Conservation (phyloP, 495 filamentous ascomycete genomes). For the Parathielavia appendiculata region DNA sequence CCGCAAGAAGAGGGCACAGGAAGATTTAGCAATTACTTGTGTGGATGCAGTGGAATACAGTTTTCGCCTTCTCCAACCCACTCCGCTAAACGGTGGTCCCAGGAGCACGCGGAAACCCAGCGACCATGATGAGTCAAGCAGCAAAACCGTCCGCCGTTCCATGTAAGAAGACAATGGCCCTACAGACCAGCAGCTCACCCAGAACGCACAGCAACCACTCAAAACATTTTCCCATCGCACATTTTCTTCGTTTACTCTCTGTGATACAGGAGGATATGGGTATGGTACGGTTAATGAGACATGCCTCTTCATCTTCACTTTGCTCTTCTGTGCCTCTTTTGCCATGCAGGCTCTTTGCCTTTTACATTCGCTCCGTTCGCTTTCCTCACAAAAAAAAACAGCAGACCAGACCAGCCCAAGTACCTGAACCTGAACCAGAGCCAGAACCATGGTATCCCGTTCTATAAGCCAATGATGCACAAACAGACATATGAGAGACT, state of each 20-base stretch:
- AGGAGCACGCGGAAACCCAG: too few relatives aligned
- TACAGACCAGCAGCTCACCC: too few relatives aligned
- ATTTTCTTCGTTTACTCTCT: not conserved
- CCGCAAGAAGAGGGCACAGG: too few relatives aligned
- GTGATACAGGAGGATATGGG: too few relatives aligned
- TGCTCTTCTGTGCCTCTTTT: too few relatives aligned
- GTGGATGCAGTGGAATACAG: too few relatives aligned
- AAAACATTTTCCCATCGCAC: not conserved
- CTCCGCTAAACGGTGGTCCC: too few relatives aligned
- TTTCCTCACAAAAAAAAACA: not conserved
- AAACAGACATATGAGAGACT: slow-evolving; percentile 2
- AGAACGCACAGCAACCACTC: not conserved
- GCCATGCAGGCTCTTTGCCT: not conserved
- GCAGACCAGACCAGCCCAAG: slow-evolving; percentile 1
- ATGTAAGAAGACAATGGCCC: too few relatives aligned
- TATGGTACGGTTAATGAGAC: not conserved
- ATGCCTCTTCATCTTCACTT: not conserved
- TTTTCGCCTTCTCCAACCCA: too few relatives aligned
- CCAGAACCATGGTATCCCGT: slow-evolving; percentile 20
- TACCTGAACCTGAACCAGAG: slow-evolving; percentile 11
- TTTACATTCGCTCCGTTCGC: not conserved
- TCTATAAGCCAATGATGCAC: slow-evolving; percentile 24
- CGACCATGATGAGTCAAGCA: not conserved
- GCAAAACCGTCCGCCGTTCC: not conserved
- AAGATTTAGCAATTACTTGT: too few relatives aligned